Conservation (phyloP, 805 yeast species). For the Starmerella bombi region DNA sequence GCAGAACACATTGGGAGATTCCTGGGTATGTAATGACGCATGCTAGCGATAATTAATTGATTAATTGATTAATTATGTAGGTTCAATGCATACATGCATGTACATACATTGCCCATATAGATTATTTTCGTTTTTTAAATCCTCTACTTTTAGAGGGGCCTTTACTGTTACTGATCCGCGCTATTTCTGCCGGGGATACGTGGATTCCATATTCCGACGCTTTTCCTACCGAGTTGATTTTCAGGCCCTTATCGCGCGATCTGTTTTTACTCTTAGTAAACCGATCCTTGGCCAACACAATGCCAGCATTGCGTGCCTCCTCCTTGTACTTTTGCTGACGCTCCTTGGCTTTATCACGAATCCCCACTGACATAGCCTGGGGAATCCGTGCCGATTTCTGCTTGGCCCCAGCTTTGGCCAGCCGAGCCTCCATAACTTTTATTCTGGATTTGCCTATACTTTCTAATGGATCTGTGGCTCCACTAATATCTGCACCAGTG, state of each 20-base stretch:
- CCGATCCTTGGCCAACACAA: slow-evolving; percentile 53
- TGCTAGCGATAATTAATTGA: too few species aligned
- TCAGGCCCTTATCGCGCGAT: slow-evolving; percentile 62
- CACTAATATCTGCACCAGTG: slow-evolving; percentile 28
- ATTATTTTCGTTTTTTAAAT: too few species aligned
- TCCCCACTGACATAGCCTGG: slow-evolving; percentile 76
- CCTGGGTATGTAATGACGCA: too few species aligned
- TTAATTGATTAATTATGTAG: too few species aligned
- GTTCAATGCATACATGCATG: too few species aligned
- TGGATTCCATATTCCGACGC: slow-evolving; percentile 22
- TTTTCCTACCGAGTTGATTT: slow-evolving; percentile 33
- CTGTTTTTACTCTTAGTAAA: slow-evolving; percentile 32
- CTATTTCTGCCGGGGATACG: slow-evolving; percentile 17
- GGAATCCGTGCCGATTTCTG: slow-evolving; percentile 63
- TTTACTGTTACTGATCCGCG: too few species aligned
- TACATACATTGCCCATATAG: too few species aligned
- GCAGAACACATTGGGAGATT: too few species aligned
- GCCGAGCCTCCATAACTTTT: slow-evolving; percentile 28
- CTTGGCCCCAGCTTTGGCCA: slow-evolving; percentile 27
- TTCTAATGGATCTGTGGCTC: slow-evolving; percentile 25
- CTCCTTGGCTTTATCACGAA: slow-evolving; percentile 44
- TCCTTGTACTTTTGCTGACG: slow-evolving; percentile 43
- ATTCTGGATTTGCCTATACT: slow-evolving; percentile 30
- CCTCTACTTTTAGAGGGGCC: too few species aligned
- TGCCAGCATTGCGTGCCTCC: slow-evolving; percentile 83